Evolutionary conservation across 148 eudicot species (phyloP), one percentile per base, ranked within the genome.

Genomic region (Rhododendron williamsianum): DNA sequence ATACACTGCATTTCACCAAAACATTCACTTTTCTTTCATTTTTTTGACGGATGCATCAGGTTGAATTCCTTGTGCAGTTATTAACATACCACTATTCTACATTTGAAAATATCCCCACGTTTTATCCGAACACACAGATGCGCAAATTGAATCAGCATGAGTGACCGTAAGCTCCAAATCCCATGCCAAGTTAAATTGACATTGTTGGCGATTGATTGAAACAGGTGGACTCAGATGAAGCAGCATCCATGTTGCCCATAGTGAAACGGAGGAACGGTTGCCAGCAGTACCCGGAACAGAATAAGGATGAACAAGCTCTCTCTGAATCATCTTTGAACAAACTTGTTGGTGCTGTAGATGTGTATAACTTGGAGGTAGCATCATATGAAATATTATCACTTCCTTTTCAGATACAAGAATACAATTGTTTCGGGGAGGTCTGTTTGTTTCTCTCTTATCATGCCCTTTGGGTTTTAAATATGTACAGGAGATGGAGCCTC

Each of bases 311-410:
- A 76, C 93, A 91, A 87, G 91, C 86, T 46, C 87, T 93, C 52
- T 84, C 93, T 9, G 94, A 93, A 87, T 87, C 92, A 51, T 85
- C 93, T 56, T 84, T 93, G 84, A 92, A 91, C 85, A 93, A 90
- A 89, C 90, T 93, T 91, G 92, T 93, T 86, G 96, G 96, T 87
- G 90, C 93, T 79, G 93, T 80, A 49, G 92, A 93, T 73, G 81
- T 84, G 52, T 91, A 91, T 81, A 86, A 93, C 87, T 88, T 93
- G 83, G 89, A 93, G 93, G 95, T 93, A 86, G 23, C 78, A 58
- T 38, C 78, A 41, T 78, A 33, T 30, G 13, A 76, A 3, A 76
- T 77, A 2, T 43, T 35, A 9, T 25, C 69, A 77, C 60, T 9
- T 63, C 48, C 56, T 69, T 25, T 45, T 54, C 51, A 2, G 65